Evolutionary conservation across 2,329 filamentous ascomycete species (phyloP).

Genomic region (Diplocarpon mali): DNA sequence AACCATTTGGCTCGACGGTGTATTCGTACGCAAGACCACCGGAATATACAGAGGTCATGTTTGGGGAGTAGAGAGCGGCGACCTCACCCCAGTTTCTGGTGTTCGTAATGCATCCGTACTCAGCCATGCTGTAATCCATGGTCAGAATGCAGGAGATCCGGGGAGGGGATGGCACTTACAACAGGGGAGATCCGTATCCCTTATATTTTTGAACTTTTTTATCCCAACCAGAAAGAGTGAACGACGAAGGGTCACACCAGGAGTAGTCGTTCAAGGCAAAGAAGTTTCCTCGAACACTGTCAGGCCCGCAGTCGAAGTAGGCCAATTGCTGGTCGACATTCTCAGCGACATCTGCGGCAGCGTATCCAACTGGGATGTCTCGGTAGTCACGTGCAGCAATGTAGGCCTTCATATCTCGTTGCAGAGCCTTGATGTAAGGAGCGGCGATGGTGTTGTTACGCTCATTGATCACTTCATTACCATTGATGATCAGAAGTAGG

Average conservation of each 20-base stretch:
- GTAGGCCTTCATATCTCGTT: constrained; percentile 45
- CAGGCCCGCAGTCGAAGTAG: constrained; percentile 64
- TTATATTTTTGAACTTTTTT: constrained; percentile 57
- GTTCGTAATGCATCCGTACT: constrained; percentile 83
- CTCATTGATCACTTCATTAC: constrained; percentile 49
- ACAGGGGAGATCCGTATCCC: constrained; percentile 55
- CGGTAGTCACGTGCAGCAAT: constrained; percentile 35
- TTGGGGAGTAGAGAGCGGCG: constrained; percentile 59
- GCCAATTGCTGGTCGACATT: constrained; percentile 46
- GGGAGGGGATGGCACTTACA: constrained; percentile 23
- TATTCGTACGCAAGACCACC: constrained; percentile 97
- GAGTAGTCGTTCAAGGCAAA: constrained; percentile 58
- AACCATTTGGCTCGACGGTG: constrained; percentile 66
- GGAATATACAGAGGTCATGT: constrained; percentile 89
- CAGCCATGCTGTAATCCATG: constrained; percentile 50
- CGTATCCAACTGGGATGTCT: constrained; percentile 45
- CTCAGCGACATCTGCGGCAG: constrained; percentile 54
- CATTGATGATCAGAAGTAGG: constrained; percentile 52
- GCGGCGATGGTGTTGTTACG: constrained; percentile 38
- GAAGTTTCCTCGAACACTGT: constrained; percentile 56
- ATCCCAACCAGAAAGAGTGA: constrained; percentile 53
- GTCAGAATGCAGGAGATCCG: background rate
- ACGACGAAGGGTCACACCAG: constrained; percentile 51
- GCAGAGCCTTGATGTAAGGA: constrained; percentile 48
- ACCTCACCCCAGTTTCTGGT: constrained; percentile 75